Base-by-base conservation (phyloP, 805 yeast species). In the Wickerhamomyces rabaulensis region DNA sequence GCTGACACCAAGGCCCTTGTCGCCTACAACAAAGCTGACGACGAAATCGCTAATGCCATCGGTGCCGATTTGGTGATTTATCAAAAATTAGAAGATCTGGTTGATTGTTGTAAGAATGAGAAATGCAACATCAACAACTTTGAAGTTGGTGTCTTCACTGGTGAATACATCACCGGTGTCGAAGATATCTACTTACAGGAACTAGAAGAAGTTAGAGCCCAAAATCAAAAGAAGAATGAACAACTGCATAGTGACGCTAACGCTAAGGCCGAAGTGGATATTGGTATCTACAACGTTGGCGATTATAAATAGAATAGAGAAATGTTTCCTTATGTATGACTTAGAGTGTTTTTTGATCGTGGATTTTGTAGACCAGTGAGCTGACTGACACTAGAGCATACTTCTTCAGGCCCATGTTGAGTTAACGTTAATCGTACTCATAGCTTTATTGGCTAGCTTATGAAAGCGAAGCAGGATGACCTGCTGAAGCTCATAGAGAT, bases 81-180 rank as follows among this genome's bases (percentile, higher is more conserved):
- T 69, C 98, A 94, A 73, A 78, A 82, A 37, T 71, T 94, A 51
- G 79, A 84, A 38, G 98, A 94, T 64, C 76, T 94, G 63, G 67
- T 87, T 29, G 87, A 78, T 31, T 90, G 97, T 60, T 90, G 97
- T 66, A 67, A 71, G 51, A 68, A 79, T 3, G 71, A 66, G 23
- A 62, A 64, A 16, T 54, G 53, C 9, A 54, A 60, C 15, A 71
- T 86, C 49, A 70, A 73, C 22, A 78, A 83, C 36, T 94, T 90
- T 59, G 99, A 94, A 70, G 91, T 88, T 44, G 99, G 99, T 65
- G 99, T 94, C 13, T 94, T 94, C 67, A 94, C 95, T 10, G 99
- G 99, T 42, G 69, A 81, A 50, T 94, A 94, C 65, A 82, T 92
- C 50, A 94, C 99, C n/a, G 98, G 98, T 45, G 84, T 82, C 40